A percentile compares a stretch with the other conserved stretches of the same genome.
Conservation (phyloP, 2,329 filamentous ascomycete species). For the Paecilomyces variotii region DNA sequence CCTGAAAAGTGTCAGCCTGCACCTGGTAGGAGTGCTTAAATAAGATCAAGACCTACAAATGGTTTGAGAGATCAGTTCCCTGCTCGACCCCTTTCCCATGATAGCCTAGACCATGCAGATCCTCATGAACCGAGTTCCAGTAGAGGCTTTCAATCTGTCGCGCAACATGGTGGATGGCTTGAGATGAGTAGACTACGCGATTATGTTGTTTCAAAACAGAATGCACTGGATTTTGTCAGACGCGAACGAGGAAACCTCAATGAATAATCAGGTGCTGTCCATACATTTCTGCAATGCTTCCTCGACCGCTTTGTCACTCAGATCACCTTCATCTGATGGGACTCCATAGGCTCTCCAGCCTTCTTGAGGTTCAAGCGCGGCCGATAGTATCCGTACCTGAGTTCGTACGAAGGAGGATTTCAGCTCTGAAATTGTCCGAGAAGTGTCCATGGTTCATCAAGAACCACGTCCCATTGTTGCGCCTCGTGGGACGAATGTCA, state of each 20-base stretch:
- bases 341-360: slow-evolving; percentile 37
- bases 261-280: neutral
- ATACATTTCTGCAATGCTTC: slow-evolving; percentile 46
- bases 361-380: slow-evolving; percentile 39
- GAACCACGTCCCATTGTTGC: slow-evolving; percentile 2
- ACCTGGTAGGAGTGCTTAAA: neutral
- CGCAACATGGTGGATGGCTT: slow-evolving; percentile 48
- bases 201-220: slow-evolving; percentile 44
- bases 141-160: slow-evolving; percentile 49
- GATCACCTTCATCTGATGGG: slow-evolving; percentile 35
- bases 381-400: slow-evolving; percentile 46
- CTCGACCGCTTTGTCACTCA: slow-evolving; percentile 42
- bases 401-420: slow-evolving; percentile 45
- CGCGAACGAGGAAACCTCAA: neutral
- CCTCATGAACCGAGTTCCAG: slow-evolving; percentile 41
- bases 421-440: slow-evolving; percentile 40
- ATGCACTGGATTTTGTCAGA: slow-evolving; percentile 37
- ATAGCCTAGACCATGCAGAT: slow-evolving; percentile 15
- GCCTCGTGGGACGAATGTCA: neutral
- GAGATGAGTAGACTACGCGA: slow-evolving; percentile 45
- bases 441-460: slow-evolving; percentile 28
- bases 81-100: slow-evolving; percentile 26
- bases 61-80: slow-evolving; percentile 31
- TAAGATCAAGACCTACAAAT: slow-evolving; percentile 19
- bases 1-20: slow-evolving; percentile 16